These are phyloP conservation scores for Mycena galericulata DNA, from an alignment of 768 basidiomycete genomes.

Conservation along the genomic window DNA sequence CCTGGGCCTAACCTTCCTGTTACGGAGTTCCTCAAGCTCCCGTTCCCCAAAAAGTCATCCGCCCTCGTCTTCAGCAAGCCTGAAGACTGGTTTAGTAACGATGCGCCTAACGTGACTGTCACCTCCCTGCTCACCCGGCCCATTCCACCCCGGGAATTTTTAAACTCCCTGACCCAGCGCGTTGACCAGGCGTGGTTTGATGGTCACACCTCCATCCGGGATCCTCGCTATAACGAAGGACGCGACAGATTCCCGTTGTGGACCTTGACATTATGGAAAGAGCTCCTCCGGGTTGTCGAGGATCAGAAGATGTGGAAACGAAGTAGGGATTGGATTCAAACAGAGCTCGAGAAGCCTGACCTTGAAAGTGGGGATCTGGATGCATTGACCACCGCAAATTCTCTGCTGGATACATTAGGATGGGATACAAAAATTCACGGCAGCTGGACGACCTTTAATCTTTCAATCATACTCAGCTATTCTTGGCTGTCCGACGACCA, in stretches of 20 bases:
- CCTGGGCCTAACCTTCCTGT: slow-evolving; percentile 4
- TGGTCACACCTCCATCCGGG: neutral
- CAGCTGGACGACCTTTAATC: neutral
- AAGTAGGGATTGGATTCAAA: neutral
- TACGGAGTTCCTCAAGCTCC: slow-evolving; percentile 2
- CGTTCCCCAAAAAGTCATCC: slow-evolving; percentile 1
- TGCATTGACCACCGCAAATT: neutral
- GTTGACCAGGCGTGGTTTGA: slow-evolving; percentile 2
- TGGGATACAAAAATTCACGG: neutral
- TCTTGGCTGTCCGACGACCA: neutral
- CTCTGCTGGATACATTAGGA: slow-evolving; percentile 5
- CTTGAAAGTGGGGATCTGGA: neutral
- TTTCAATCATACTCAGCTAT: neutral
- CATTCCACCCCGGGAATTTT: neutral
- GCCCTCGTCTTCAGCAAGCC: neutral
- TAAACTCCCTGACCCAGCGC: neutral
- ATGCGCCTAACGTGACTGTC: neutral
- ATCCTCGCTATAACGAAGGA: slow-evolving; percentile 3
- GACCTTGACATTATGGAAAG: neutral
- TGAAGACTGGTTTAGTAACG: neutral
- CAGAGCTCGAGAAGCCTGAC: neutral
- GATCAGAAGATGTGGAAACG: neutral
- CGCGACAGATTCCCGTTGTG: slow-evolving; percentile 1
- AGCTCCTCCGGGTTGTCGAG: neutral
- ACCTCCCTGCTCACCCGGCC: neutral